These are phyloP conservation scores for Kwoniella dendrophila DNA, from an alignment of 768 basidiomycete genomes.

Conservation along the genomic window DNA sequence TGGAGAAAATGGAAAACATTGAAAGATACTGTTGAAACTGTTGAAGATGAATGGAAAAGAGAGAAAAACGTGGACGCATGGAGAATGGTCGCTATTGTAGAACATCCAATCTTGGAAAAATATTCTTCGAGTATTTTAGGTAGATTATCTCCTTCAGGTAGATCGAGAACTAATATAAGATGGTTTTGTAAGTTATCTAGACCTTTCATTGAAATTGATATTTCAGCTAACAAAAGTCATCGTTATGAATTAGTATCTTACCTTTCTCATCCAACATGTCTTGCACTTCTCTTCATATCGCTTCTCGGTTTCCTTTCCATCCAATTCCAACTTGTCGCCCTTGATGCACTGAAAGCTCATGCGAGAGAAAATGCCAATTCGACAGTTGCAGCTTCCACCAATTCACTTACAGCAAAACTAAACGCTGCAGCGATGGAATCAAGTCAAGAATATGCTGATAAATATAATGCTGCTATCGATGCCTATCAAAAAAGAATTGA, in stretches of 20 bases:
- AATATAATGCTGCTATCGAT: conserved; percentile 72
- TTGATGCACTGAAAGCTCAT: conserved; percentile 71
- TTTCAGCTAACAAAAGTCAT: background rate
- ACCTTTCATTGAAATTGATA: background rate
- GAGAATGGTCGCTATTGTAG: conserved; percentile 52
- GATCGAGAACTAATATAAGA: conserved; percentile 67
- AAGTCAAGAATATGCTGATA: conserved; percentile 73
- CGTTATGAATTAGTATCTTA: conserved; percentile 72
- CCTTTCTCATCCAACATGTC: conserved; percentile 85
- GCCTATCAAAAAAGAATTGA: conserved; percentile 75
- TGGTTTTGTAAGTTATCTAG: conserved; percentile 70
- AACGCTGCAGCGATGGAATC: conserved; percentile 82
- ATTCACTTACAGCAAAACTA: conserved; percentile 60
- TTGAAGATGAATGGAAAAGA: conserved; percentile 42
- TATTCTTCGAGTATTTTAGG: conserved; percentile 39
- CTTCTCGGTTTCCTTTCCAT: conserved; percentile 83
- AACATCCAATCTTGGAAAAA: conserved; percentile 52
- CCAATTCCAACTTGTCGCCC: conserved; percentile 78
- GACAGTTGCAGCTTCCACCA: conserved; percentile 63
- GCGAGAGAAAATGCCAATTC: conserved; percentile 68
- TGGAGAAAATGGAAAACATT: conserved; percentile 77
- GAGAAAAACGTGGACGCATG: conserved; percentile 42
- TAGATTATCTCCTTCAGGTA: conserved; percentile 27
- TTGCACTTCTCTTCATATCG: conserved; percentile 91
- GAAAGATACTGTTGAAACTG: conserved; percentile 42